phyloP scores from a whole-genome alignment of 2,329 filamentous ascomycete species.

The Venturia pyrina region DNA sequence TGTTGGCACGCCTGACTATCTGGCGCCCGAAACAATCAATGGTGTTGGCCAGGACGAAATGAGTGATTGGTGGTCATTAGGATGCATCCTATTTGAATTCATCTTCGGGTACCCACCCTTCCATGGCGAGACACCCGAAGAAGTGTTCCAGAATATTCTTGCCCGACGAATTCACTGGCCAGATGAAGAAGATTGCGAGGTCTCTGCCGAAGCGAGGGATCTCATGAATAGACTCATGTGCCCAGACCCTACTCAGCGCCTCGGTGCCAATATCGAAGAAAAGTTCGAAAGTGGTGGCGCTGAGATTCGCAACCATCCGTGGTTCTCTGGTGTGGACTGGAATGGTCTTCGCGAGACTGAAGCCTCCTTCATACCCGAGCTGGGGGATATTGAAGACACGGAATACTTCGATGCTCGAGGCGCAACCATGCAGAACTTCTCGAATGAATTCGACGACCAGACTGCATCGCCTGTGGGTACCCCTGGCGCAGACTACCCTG shows the following conservation, averaged over 20 bases:
- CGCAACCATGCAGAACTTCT: conserved; percentile 83
- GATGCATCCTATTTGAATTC: conserved; percentile 95
- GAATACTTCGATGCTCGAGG: conserved; percentile 95
- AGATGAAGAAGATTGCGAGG: conserved; percentile 60
- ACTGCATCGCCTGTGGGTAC: conserved; percentile 60
- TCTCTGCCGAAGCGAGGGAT: conserved; percentile 83
- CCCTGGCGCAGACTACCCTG: conserved; percentile 67
- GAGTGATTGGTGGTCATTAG: conserved; percentile 99
- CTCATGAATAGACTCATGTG: conserved; percentile 89
- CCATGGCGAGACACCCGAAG: conserved; percentile 77
- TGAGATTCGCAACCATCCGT: conserved; percentile 80
- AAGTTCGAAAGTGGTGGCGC: conserved; percentile 75
- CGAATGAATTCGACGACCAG: conserved; percentile 89
- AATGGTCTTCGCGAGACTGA: conserved; percentile 86
- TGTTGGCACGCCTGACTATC: conserved; percentile 92
- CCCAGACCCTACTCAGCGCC: conserved; percentile 66
- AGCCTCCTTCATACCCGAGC: conserved; percentile 86
- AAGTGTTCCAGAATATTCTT: conserved; percentile 95
- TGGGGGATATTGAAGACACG: conserved; percentile 91
- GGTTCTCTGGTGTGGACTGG: conserved; percentile 86
- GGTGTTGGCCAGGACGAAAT: conserved; percentile 93
- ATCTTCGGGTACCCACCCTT: conserved; percentile 90
- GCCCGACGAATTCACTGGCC: conserved; percentile 88
- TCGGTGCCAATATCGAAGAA: conserved; percentile 79
- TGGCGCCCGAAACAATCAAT: conserved; percentile 93